phyloP scores from a whole-genome alignment of 1,284 basidiomycete genomes.

The Ceratorhiza oryzae-sativae region DNA sequence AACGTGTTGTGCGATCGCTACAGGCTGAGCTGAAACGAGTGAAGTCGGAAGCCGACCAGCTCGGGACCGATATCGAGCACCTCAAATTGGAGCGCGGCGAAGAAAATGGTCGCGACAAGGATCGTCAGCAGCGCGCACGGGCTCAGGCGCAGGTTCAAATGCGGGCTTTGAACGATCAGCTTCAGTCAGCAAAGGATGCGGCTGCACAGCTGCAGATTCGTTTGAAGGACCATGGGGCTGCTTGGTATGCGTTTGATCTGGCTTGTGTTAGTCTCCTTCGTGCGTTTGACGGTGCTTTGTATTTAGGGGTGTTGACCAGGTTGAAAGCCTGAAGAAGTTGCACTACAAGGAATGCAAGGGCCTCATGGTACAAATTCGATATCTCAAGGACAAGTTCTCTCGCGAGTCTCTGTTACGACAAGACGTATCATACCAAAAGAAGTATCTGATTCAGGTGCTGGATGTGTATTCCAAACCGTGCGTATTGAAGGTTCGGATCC shows the following conservation, averaged over 20 bases:
- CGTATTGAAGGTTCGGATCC: not conserved
- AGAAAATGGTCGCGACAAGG: slow-evolving; percentile 53
- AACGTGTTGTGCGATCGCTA: slow-evolving; percentile 64
- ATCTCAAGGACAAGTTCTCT: slow-evolving; percentile 90
- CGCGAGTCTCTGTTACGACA: slow-evolving; percentile 84
- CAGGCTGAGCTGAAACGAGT: slow-evolving; percentile 75
- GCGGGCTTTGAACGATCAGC: slow-evolving; percentile 68
- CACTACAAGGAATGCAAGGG: slow-evolving; percentile 90
- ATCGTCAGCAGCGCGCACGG: slow-evolving; percentile 47
- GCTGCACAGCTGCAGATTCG: slow-evolving; percentile 56
- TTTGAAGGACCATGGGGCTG: slow-evolving; percentile 48
- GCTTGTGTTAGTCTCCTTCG: not conserved
- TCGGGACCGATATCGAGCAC: slow-evolving; percentile 73
- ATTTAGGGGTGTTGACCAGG: slow-evolving; percentile 48
- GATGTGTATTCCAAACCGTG: slow-evolving; percentile 46
- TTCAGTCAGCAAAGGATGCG: slow-evolving; percentile 60
- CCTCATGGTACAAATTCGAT: slow-evolving; percentile 85
- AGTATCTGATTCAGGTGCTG: slow-evolving; percentile 57
- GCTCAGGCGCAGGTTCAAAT: slow-evolving; percentile 73
- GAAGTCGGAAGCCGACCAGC: slow-evolving; percentile 72
- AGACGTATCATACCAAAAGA: slow-evolving; percentile 86
- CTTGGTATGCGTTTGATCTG: slow-evolving; percentile 32
- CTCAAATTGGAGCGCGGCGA: slow-evolving; percentile 69
- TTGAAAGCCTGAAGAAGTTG: slow-evolving; percentile 64
- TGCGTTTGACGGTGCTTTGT: not conserved